Base-by-base conservation (phyloP, 495 filamentous ascomycete species). In the Choiromyces venosus region DNA sequence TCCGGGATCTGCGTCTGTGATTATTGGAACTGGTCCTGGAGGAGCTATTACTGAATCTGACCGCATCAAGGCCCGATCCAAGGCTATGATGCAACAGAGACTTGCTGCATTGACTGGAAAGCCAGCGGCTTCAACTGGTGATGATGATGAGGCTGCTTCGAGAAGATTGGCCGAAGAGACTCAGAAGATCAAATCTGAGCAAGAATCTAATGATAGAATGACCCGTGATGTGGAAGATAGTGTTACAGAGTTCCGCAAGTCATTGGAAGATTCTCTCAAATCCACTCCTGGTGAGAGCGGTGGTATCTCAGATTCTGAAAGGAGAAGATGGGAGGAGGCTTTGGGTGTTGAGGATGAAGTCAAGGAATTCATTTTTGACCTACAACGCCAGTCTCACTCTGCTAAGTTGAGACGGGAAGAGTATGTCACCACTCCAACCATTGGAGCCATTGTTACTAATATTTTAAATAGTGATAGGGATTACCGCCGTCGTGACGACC, bases 31-130 rank as follows among this genome's bases (percentile, higher is more conserved):
- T 72, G 96, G 96, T 4, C 94, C 93, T 69, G 95, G 96, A 70
- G 96, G 96, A 52, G 83, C 88, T 67, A 86, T 99, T 65, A 99
- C 96, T 35, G 96, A 99, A 82, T 90, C 92, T 0, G 96, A 99
- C 83, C 87, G 94, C 37, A 89, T 98, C 68, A 97, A 97, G 83
- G 96, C 96, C 35, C 89, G 94, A 67, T 94, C 96, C 40, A 96
- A 92, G 82, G 94, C 94, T 52, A 95, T 97, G 88, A 97, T 99
- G 95, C 94, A 98, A 84, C 93, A 97, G 74, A 91, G 94, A 61
- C 92, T 94, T 77, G 96, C 96, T 67, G 94, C 94, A 46, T 84
- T 99, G 76, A 91, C 93, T 65, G 96, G 96, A 46, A 91, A 89
- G 81, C 91, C 93, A 75, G 83, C 89, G 37, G 87, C 89, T 33